Percentiles rank a stretch among this genome's conserved stretches.
Conservation (phyloP, 805 yeast genomes). For the Myxozyma mucilagina region DNA sequence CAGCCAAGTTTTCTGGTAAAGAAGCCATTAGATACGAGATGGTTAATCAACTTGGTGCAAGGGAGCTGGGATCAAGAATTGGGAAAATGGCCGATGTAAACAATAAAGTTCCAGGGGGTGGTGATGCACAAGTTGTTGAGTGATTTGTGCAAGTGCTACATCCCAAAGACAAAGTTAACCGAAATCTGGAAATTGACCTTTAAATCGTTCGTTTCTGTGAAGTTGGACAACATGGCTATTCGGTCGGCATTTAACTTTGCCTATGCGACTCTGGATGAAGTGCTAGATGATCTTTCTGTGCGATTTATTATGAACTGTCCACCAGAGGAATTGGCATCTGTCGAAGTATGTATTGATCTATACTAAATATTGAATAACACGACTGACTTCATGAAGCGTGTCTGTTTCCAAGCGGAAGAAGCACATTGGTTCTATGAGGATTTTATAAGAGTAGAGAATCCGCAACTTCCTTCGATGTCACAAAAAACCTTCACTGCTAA, state of each 20-base stretch:
- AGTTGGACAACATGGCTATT: conserved; percentile 8
- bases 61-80: too few species aligned
- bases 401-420: conserved; percentile 92
- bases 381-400: conserved; percentile 48
- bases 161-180: too few species aligned
- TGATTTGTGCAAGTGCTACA: too few species aligned
- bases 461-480: conserved; percentile 71
- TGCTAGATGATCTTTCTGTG: conserved; percentile 81
- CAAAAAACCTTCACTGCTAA: conserved; percentile 73
- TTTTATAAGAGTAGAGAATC: conserved; percentile 70
- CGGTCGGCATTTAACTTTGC: conserved; percentile 44
- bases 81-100: too few species aligned
- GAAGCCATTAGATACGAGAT: too few species aligned
- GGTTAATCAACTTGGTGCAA: too few species aligned
- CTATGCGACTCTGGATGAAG: conserved; percentile 67
- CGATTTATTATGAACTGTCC: conserved; percentile 92
- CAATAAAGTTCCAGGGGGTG: too few species aligned
- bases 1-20: too few species aligned
- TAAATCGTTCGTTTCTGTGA: too few species aligned
- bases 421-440: conserved; percentile 98
- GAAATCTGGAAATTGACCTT: too few species aligned
- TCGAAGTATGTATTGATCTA: conserved; percentile 43
- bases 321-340: conserved; percentile 78
- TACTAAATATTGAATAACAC: neutral
- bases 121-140: too few species aligned